Conservation (phyloP, 768 basidiomycete species). For the Tricholoma furcatifolium region DNA sequence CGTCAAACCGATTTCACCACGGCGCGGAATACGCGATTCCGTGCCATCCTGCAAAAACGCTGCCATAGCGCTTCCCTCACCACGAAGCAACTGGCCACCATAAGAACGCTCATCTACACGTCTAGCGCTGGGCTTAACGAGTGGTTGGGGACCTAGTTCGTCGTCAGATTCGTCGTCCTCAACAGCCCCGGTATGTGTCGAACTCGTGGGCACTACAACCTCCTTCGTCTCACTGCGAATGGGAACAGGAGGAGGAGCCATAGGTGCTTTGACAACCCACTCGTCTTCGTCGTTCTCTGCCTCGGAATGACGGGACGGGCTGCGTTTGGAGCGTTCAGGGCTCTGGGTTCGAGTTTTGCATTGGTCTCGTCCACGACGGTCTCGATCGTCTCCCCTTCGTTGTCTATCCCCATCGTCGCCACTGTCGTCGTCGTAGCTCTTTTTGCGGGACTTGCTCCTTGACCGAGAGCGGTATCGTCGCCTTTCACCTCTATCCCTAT, state of each 20-base stretch:
- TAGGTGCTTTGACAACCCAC: conserved; percentile 63
- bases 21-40: conserved; percentile 88
- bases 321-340: conserved; percentile 27
- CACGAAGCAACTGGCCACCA: conserved; percentile 85
- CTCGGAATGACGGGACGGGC: conserved; percentile 25
- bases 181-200: conserved; percentile 29
- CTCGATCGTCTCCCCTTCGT: conserved; percentile 22
- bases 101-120: conserved; percentile 82
- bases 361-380: conserved; percentile 7
- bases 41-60: conserved; percentile 88
- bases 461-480: conserved; percentile 33
- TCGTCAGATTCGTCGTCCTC: conserved; percentile 47
- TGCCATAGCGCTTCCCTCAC: conserved; percentile 98
- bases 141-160: conserved; percentile 81
- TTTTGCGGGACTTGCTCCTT: conserved; percentile 32
- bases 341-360: conserved; percentile 29
- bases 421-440: conserved; percentile 32
- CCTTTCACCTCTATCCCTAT: conserved; percentile 44
- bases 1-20: conserved; percentile 96
- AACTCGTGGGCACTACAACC: conserved; percentile 15
- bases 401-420: conserved; percentile 36
- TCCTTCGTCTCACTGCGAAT: conserved; percentile 10
- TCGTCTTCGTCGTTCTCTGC: conserved; percentile 49
- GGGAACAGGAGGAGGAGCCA: conserved; percentile 22
- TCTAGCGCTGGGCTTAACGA: conserved; percentile 36